Conservation (phyloP, 805 yeast species). For the Wickerhamomyces bisporus region DNA sequence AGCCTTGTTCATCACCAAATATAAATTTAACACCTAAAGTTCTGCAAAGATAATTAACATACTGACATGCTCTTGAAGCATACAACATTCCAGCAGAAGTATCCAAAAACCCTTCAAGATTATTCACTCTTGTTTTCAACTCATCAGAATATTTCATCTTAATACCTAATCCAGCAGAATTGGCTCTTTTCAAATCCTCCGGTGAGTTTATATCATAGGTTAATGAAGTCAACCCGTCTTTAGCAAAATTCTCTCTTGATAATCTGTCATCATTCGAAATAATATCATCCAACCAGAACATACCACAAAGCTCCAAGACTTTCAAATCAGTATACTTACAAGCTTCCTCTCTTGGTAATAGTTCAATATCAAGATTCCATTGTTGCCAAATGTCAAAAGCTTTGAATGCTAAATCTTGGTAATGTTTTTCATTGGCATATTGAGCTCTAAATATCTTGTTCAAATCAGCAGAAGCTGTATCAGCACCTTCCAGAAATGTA, state of each 20-base stretch:
- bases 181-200: constrained; percentile 27
- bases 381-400: constrained; percentile 10
- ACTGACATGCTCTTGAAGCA: constrained; percentile 29
- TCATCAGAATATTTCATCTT: constrained; percentile 9
- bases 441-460: constrained; percentile 35
- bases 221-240: constrained; percentile 24
- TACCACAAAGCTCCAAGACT: constrained; percentile 16
- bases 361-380: constrained; percentile 14
- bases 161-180: constrained; percentile 21
- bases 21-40: constrained; percentile 31
- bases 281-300: too few relatives aligned
- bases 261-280: too few relatives aligned
- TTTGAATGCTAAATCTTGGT: constrained; percentile 22
- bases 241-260: constrained; percentile 14
- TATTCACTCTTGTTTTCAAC: constrained; percentile 3
- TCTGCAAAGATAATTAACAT: constrained; percentile 24
- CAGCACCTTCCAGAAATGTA: constrained; percentile 32
- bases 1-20: constrained; percentile 26
- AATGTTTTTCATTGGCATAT: constrained; percentile 31
- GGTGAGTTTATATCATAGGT: constrained; percentile 24
- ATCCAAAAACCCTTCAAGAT: constrained; percentile 21
- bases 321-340: constrained; percentile 4
- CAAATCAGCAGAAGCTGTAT: constrained; percentile 37
- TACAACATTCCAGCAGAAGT: constrained; percentile 30
- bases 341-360: constrained; percentile 9